Evolutionary conservation across 208 protist species (phyloP).

Genomic region (Wallacemonas collosoma): DNA sequence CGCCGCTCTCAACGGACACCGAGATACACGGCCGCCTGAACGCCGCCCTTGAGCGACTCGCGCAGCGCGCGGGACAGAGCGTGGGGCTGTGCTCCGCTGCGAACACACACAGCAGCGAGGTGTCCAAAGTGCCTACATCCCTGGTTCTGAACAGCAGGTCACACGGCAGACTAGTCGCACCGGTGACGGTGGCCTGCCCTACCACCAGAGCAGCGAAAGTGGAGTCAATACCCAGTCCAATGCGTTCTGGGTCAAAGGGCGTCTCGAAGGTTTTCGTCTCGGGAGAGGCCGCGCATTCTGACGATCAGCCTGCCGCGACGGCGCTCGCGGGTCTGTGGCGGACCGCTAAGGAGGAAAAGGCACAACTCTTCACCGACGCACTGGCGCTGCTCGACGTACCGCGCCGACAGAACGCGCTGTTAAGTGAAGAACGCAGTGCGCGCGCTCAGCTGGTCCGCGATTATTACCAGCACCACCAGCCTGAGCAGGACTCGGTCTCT

Average conservation of each 20-base stretch:
- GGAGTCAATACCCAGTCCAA: no score
- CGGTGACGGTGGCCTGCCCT: no score
- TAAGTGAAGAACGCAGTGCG: conserved; percentile 40
- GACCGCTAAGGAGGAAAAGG: conserved; percentile 33
- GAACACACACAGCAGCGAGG: no score
- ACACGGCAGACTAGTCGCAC: no score
- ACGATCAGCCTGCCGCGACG: not conserved
- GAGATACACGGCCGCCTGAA: conserved; percentile 8
- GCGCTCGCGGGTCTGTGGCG: conserved; percentile 11
- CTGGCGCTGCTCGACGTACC: conserved; percentile 24
- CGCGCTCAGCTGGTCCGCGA: conserved; percentile 31
- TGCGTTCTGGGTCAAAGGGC: no score
- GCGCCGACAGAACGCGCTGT: conserved; percentile 18
- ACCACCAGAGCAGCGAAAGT: no score
- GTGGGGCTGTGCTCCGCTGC: no score
- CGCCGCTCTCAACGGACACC: conserved; percentile 1
- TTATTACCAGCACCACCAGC: not conserved
- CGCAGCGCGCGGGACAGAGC: not conserved
- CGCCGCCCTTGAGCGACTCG: not conserved
- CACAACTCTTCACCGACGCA: conserved; percentile 28
- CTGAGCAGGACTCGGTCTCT: no score
- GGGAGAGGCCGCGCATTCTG: not conserved
- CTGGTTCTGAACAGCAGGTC: no score
- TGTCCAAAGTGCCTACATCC: no score
- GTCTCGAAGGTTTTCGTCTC: no score